These are phyloP conservation scores for Datura wrightii DNA, from an alignment of 257 asterid genomes.

Conservation along the genomic window DNA sequence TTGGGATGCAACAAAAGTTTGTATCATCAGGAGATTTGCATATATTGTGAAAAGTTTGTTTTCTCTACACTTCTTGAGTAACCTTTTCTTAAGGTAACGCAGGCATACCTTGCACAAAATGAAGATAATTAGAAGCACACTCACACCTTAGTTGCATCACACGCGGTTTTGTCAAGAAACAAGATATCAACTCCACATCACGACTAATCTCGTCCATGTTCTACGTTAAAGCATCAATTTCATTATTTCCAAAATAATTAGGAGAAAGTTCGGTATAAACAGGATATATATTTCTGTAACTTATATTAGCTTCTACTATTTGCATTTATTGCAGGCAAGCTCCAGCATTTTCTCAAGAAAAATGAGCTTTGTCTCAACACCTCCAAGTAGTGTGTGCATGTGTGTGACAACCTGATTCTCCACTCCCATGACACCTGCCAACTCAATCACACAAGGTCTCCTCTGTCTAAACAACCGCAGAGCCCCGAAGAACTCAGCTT, in stretches of 20 bases:
- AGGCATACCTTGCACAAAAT: neutral
- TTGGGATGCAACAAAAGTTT: too few species aligned
- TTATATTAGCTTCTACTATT: neutral
- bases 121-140: neutral
- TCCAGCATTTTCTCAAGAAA: neutral
- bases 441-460: slow-evolving; percentile 21
- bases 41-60: too few species aligned
- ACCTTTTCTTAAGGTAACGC: neutral
- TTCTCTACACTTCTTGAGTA: too few species aligned
- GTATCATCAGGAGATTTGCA: too few species aligned
- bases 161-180: neutral
- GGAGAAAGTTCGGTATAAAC: slow-evolving; percentile 15
- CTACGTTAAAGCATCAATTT: neutral
- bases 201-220: neutral
- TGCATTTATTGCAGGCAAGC: slow-evolving; percentile 24
- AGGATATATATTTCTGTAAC: slow-evolving; percentile 17
- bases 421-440: slow-evolving; percentile 5
- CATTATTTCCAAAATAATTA: slow-evolving; percentile 16
- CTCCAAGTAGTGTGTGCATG: slow-evolving; percentile 1
- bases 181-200: neutral
- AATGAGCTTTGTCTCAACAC: neutral
- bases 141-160: neutral
- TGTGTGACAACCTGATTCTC: neutral
- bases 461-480: slow-evolving; percentile 29
- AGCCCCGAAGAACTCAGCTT: slow-evolving; percentile 31